Base-by-base conservation (phyloP, 257 asterid species). In the Petunia secreta region DNA sequence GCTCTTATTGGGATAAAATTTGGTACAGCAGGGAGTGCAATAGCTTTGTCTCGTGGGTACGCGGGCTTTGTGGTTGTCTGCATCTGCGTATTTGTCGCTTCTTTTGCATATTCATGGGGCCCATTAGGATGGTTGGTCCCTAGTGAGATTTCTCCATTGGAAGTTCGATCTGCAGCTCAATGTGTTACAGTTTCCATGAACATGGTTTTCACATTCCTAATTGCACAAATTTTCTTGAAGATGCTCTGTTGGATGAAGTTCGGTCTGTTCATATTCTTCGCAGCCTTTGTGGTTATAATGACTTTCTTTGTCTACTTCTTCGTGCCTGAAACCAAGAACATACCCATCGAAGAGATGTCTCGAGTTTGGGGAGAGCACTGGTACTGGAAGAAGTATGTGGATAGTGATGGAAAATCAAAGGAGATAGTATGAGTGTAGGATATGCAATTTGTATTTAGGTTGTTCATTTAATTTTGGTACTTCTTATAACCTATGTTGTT, bases 91-190 rank as follows among this genome's bases (percentile, higher is more conserved):
- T 85, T 75, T 2, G 82, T 85, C 14, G 80, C 84, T 5, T 85
- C 38, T 2, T 87, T 83, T 41, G 88, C 88, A 2, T 87, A 85
- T 85, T 87, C 85, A 0, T 87, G 89, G 88, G 86, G 88, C 3
- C 89, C 88, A 0, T 52, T 85, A 0, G 85, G 87, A 57, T 87
- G 88, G 87, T 36, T 87, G n/a, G 81, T 87, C 0, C 85, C 87
- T 0, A 82, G 87, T 5, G 90, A 87, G 25, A 85, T 85, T 0
- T 54, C 82, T 44, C 86, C 87, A 1, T 16, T 85, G 2, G 90
- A 87, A n/a, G 25, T 25, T 25, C 25, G 25, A 25, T 25, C 25
- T 25, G 25, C 25, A 25, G 25, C 25, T 25, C 25, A 25, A 25
- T 25, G 25, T 25, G 25, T 25, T 25, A 25, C 25, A 25, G 25